Conservation (phyloP, 2,329 filamentous ascomycete genomes). For the Saccharata proteae region DNA sequence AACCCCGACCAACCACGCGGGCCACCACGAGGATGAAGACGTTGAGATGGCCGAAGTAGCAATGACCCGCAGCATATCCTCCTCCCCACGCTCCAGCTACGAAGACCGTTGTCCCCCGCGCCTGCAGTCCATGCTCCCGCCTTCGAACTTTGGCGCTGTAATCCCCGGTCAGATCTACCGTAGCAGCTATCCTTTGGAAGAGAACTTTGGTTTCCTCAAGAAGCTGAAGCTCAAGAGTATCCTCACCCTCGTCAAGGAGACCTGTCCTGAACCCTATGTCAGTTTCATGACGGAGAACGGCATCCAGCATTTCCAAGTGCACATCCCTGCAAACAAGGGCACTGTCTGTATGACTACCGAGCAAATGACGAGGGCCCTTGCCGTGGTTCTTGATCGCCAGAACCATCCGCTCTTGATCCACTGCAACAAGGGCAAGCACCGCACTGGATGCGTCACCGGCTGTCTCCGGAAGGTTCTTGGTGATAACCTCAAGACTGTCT, state of each 20-base stretch:
- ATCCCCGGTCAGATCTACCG: constrained; percentile 62
- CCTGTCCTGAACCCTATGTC: constrained; percentile 35
- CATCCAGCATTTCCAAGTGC: constrained; percentile 63
- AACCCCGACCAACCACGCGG: too few species aligned
- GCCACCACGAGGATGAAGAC: too few species aligned
- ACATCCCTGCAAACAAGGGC: constrained; percentile 83
- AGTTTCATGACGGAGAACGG: constrained; percentile 52
- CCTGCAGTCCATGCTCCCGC: constrained; percentile 32
- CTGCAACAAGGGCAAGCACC: constrained; percentile 91
- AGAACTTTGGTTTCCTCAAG: constrained; percentile 59
- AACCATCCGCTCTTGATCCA: constrained; percentile 79
- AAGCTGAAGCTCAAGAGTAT: constrained; percentile 64
- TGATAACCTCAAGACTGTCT: constrained; percentile 49
- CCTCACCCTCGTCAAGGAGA: constrained; percentile 44
- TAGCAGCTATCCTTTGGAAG: constrained; percentile 63
- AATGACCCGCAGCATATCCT: too few species aligned
- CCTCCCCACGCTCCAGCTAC: constrained; percentile 7
- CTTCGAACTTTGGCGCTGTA: constrained; percentile 67
- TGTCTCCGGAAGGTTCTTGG: constrained; percentile 62
- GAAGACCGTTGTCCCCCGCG: constrained; percentile 18
- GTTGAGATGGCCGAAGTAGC: too few species aligned
- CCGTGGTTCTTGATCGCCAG: constrained; percentile 55
- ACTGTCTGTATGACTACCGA: constrained; percentile 25
- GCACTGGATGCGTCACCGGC: constrained; percentile 80
- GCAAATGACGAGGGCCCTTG: constrained; percentile 58